Percentiles rank a stretch among this genome's conserved stretches.
Evolutionary conservation across 225 moss, liverwort and hornwort genomes (phyloP).

Genomic region (Pseudisothecium myosuroides): DNA sequence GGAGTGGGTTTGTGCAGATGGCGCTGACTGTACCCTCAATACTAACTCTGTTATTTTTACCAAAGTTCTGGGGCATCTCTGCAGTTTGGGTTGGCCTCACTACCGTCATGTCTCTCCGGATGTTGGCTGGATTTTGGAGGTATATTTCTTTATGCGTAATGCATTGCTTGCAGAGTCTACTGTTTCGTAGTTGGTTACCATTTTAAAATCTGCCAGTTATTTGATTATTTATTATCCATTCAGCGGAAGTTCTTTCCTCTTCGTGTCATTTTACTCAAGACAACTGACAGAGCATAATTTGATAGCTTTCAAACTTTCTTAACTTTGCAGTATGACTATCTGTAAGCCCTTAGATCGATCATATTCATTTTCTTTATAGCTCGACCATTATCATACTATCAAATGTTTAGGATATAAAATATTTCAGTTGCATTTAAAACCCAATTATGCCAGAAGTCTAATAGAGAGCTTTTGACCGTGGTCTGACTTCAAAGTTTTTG

Average conservation of each 20-base stretch:
- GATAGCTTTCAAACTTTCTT: background rate
- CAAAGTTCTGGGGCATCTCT: slow-evolving; percentile 28
- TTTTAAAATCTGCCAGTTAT: background rate
- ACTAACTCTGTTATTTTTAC: slow-evolving; percentile 10
- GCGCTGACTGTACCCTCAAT: slow-evolving; percentile 18
- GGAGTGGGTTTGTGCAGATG: slow-evolving; percentile 18
- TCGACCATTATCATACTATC: background rate
- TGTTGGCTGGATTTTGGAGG: slow-evolving; percentile 35
- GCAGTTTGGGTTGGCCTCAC: slow-evolving; percentile 37
- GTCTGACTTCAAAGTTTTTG: background rate
- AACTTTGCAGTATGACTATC: background rate
- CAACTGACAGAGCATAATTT: background rate
- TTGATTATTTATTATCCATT: background rate
- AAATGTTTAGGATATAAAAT: background rate
- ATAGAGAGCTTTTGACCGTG: background rate
- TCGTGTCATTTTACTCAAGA: background rate
- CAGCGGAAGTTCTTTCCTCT: background rate
- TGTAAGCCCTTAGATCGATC: background rate
- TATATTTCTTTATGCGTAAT: background rate
- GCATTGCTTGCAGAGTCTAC: background rate
- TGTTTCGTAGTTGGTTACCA: background rate
- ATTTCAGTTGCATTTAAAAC: background rate
- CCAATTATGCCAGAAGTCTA: background rate
- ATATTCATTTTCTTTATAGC: background rate
- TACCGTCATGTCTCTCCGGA: slow-evolving; percentile 29